These are phyloP conservation scores for Quercus bicolor DNA, from an alignment of 306 rosid species.

Conservation along the genomic window DNA sequence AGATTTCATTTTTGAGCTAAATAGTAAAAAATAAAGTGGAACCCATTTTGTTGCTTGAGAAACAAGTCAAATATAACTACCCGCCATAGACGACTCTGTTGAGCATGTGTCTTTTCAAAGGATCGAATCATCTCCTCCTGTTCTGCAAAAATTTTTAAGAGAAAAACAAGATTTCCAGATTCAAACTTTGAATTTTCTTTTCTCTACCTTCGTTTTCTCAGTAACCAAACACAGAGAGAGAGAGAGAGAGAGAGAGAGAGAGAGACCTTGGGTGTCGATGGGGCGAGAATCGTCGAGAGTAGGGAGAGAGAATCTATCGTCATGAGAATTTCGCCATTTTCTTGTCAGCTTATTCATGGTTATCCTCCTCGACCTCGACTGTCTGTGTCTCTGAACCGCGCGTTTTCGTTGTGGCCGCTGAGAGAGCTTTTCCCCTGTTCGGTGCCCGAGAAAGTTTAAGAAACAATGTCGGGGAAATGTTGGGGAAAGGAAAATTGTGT, in stretches of 20 bases:
- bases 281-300: conserved; percentile 57
- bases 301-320: conserved; percentile 58
- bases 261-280: conserved; percentile 60
- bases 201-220: not conserved
- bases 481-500: too few relatives aligned
- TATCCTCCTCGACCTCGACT: not conserved
- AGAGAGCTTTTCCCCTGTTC: too few relatives aligned
- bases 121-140: conserved; percentile 81
- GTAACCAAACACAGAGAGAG: not conserved
- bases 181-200: not conserved
- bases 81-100: conserved; percentile 84
- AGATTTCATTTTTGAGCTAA: conserved; percentile 6
- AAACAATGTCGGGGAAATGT: too few relatives aligned
- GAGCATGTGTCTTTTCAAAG: conserved; percentile 54
- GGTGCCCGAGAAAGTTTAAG: too few relatives aligned
- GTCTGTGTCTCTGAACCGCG: not conserved
- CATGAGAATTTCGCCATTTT: conserved; percentile 40
- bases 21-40: conserved; percentile 15
- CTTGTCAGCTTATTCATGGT: conserved; percentile 65
- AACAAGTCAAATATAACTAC: conserved; percentile 25
- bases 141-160: conserved; percentile 32
- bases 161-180: not conserved
- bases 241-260: conserved; percentile 4
- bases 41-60: not conserved
- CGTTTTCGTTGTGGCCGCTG: too few relatives aligned